These are phyloP conservation scores for Mucor indicus DNA, from an alignment of 371 early-diverging fungal species.

Conservation along the genomic window DNA sequence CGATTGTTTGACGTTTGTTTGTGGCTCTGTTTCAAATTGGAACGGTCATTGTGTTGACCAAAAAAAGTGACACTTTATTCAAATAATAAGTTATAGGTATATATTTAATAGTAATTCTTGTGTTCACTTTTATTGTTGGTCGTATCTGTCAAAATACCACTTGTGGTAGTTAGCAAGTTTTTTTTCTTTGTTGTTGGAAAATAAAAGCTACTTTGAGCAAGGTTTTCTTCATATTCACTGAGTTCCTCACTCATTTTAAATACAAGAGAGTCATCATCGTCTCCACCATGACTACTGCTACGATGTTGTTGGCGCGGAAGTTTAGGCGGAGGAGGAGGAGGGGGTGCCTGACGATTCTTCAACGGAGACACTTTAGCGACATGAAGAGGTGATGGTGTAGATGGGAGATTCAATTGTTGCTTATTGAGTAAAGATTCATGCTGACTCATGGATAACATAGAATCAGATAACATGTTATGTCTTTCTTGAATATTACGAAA, in stretches of 20 bases:
- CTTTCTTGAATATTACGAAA: constrained; percentile 30
- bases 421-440: constrained; percentile 22
- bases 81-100: no score
- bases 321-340: constrained; percentile 1
- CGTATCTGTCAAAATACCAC: no score
- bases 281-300: neutral
- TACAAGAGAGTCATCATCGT: constrained; percentile 49
- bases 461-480: constrained; percentile 20
- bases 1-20: no score
- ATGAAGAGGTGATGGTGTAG: constrained; percentile 40
- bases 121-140: no score
- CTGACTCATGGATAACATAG: constrained; percentile 3
- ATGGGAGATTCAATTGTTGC: constrained; percentile 40
- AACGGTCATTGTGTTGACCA: no score
- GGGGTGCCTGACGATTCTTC: constrained; percentile 4
- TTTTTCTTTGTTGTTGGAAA: no score
- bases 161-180: no score
- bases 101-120: no score
- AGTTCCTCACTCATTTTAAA: constrained; percentile 48
- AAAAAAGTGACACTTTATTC: no score
- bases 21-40: no score
- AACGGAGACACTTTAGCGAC: neutral
- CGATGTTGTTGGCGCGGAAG: neutral
- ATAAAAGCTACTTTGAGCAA: no score
- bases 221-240: constrained; percentile 7